Evolutionary conservation across 331 rosid genomes (phyloP).

Genomic region (Prunus yedoensis): DNA sequence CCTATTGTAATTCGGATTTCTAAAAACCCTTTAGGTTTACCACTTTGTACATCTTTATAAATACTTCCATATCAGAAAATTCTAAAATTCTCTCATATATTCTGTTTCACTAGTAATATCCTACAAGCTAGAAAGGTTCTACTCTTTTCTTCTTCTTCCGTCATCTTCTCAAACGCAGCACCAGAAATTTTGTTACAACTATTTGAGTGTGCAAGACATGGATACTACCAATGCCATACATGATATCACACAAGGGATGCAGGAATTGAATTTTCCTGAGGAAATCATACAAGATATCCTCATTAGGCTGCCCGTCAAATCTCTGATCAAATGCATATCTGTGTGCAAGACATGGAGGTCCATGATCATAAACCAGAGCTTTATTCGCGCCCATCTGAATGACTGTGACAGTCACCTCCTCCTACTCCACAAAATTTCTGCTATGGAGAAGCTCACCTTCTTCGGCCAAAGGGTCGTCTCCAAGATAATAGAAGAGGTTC

Average conservation of each 20-base stretch:
- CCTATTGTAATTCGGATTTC: too few species aligned
- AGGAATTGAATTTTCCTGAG: constrained; percentile 5
- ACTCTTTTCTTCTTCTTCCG: neutral
- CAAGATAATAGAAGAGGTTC: neutral
- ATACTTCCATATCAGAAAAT: too few species aligned
- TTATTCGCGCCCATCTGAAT: constrained; percentile 21
- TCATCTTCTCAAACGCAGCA: neutral
- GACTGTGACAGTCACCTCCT: neutral
- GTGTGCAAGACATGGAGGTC: too few species aligned
- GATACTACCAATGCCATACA: neutral
- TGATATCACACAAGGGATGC: neutral
- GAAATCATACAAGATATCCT: too few species aligned
- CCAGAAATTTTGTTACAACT: neutral
- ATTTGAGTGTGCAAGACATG: neutral
- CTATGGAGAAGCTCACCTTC: neutral
- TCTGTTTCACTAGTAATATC: too few species aligned
- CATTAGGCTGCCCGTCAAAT: neutral
- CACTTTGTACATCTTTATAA: too few species aligned
- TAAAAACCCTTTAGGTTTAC: too few species aligned
- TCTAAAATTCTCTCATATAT: too few species aligned
- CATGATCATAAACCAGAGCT: neutral
- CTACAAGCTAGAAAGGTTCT: too few species aligned
- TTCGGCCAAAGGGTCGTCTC: neutral
- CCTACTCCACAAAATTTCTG: neutral
- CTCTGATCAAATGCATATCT: neutral